Percentiles rank a stretch among this genome's conserved stretches.
Conservation (phyloP, 1,139 yeast species). For the Pichia sp. region DNA sequence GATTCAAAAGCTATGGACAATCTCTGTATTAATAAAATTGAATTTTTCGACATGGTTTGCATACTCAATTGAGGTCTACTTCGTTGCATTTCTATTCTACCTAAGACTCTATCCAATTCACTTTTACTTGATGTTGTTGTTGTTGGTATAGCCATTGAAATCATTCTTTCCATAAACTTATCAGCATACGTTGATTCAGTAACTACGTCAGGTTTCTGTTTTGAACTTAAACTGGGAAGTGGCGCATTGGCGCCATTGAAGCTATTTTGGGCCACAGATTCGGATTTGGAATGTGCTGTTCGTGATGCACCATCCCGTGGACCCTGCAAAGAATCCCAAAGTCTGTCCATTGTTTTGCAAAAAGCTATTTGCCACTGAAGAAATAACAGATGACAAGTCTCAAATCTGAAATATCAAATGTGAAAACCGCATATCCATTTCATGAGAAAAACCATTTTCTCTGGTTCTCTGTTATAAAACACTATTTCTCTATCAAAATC, state of each 20-base stretch:
- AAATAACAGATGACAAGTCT: neutral
- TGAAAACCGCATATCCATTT: neutral
- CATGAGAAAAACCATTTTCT: neutral
- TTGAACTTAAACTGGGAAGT: neutral
- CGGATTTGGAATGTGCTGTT: neutral
- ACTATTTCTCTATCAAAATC: neutral
- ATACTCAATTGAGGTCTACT: conserved; percentile 65
- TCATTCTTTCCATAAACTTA: conserved; percentile 60
- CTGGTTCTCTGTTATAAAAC: neutral
- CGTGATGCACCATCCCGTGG: neutral
- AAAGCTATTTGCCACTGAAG: neutral
- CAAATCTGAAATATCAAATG: neutral
- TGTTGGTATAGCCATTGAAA: conserved; percentile 67
- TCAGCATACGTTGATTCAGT: conserved; percentile 40
- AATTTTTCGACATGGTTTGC: conserved; percentile 62
- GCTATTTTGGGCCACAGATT: neutral
- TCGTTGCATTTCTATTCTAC: conserved; percentile 52
- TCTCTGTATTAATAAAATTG: conserved; percentile 59
- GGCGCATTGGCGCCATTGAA: neutral
- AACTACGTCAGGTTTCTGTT: neutral
- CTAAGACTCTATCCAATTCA: conserved; percentile 36
- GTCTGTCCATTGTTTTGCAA: neutral
- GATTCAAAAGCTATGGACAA: conserved; percentile 54
- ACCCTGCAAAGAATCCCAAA: conserved; percentile 1
- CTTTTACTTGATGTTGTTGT: conserved; percentile 37